Base-by-base conservation (phyloP, 257 asterid genomes). In the Scutellaria baicalensis region DNA sequence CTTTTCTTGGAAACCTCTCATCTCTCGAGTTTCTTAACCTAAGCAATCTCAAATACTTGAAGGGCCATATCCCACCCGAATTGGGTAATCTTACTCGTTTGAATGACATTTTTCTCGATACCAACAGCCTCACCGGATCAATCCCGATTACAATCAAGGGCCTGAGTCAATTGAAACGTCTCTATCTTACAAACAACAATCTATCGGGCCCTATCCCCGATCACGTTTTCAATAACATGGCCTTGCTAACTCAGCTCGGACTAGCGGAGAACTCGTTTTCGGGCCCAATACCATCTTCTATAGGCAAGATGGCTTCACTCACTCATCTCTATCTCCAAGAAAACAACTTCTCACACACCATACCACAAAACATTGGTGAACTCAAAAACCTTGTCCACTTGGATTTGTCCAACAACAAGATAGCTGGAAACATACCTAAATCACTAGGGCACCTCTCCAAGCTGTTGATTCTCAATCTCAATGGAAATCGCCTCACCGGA, bases 1-100 rank as follows among this genome's bases (percentile, higher is more conserved):
- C 96, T 1, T 82, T 80, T 33, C 84, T 88, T 0, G 88, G 81
- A 8, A 88, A 88, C 58, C 82, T 91, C 9, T 74, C 92, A 4
- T 70, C 64, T 58, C 91, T 91, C 45, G 71, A 67, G 36, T 20
- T 75, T 6, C 96, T 88, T 10, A 83, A 88, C 35, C 85, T 88
- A 23, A 67, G 88, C 11, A 47, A 59, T 71, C 92, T 90, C 49
- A 84, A 86, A 50, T 68, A 62, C 59, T 51, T 90, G 49, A 63
- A 40, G 5, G 92, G 95, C 20, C 71, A 5, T 2, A 82, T 90
- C 31, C 93, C 91, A 2, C 43, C 70, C 0, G 89, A 90, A 62
- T 62, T 84, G 6, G 93, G 90, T 64, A 75, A 76, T 56, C 68
- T 90, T 23, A 64, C 71, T 0, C 50, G 70, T 10, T 68, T 88